These are phyloP conservation scores for Trebouxia sp. DNA, from an alignment of 139 green algal genomes.

Conservation along the genomic window DNA sequence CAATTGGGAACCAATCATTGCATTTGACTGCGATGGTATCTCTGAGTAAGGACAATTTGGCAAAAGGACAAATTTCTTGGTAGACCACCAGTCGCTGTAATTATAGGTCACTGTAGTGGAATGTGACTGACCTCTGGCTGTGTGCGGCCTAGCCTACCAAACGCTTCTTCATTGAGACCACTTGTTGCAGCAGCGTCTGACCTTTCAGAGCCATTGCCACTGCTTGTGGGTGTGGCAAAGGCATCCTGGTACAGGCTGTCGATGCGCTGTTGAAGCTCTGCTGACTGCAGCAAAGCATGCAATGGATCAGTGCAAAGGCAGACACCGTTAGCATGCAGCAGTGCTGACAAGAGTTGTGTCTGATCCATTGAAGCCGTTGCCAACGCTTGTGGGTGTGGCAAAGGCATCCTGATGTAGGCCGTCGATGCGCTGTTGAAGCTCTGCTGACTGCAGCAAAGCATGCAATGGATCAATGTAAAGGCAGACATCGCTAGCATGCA, in stretches of 20 bases:
- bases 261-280: not conserved
- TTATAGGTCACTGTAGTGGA: not conserved
- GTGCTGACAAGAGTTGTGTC: not conserved
- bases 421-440: conserved; percentile 2
- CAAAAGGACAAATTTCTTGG: too few species aligned
- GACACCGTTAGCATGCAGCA: too few species aligned
- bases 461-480: not conserved
- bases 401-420: conserved; percentile 5
- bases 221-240: not conserved
- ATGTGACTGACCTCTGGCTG: not conserved
- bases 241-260: conserved; percentile 19
- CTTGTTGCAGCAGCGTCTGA: not conserved
- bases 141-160: conserved; percentile 17
- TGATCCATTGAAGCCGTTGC: not conserved
- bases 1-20: too few species aligned
- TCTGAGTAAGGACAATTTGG: too few species aligned
- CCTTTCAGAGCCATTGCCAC: not conserved
- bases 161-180: conserved; percentile 13
- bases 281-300: not conserved
- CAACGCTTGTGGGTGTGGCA: not conserved
- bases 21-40: too few species aligned
- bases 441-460: not conserved
- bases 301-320: not conserved
- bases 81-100: too few species aligned
- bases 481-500: too few species aligned